Conservation (phyloP, 176 grass and related monocot species). For the Carex pumila region DNA sequence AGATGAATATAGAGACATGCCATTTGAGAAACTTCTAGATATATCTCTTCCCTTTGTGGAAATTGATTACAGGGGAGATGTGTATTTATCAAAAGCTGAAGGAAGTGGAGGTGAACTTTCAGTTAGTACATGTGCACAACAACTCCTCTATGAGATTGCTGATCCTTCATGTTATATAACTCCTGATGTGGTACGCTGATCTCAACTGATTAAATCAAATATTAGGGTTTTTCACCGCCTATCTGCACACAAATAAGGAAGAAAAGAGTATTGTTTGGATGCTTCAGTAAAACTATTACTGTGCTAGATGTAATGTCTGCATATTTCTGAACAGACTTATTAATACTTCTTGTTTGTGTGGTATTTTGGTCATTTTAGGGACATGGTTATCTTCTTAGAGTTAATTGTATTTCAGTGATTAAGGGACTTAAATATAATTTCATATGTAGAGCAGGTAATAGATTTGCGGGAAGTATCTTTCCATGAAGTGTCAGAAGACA, state of each 20-base stretch:
- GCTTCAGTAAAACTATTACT: not conserved
- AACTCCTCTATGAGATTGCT: slow-evolving; percentile 90
- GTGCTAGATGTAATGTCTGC: not conserved
- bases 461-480: slow-evolving; percentile 70
- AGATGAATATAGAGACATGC: slow-evolving; percentile 63
- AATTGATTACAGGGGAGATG: slow-evolving; percentile 70
- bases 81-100: slow-evolving; percentile 61
- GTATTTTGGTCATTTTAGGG: not conserved
- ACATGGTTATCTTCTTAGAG: not conserved
- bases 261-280: not conserved
- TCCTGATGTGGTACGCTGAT: slow-evolving; percentile 76
- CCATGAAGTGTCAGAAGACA: slow-evolving; percentile 55
- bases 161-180: slow-evolving; percentile 79
- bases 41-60: slow-evolving; percentile 87
- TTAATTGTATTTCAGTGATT: slow-evolving; percentile 2
- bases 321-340: slow-evolving; percentile 18
- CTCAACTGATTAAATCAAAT: not conserved
- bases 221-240: not conserved
- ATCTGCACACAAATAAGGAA: not conserved
- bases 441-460: slow-evolving; percentile 46
- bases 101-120: slow-evolving; percentile 70
- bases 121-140: slow-evolving; percentile 68
- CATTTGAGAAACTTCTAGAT: slow-evolving; percentile 73
- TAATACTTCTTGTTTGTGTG: not conserved
- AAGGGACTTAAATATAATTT: slow-evolving; percentile 24